phyloP scores from a whole-genome alignment of 2,329 filamentous ascomycete species.

The Claviceps sp. region DNA sequence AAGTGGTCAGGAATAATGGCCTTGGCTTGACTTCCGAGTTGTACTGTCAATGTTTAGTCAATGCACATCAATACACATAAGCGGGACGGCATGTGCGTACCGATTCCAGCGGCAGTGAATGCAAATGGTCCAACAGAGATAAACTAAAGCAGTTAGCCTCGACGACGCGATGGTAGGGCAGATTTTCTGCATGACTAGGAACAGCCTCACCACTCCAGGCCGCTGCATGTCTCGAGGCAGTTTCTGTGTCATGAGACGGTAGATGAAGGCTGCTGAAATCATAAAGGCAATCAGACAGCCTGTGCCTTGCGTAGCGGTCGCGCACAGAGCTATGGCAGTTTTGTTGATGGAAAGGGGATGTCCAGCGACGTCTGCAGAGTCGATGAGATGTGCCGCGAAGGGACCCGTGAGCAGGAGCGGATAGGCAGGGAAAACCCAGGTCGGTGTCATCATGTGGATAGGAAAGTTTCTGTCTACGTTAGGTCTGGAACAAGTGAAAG shows the following conservation, averaged over 20 bases:
- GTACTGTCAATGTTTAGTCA: conserved; percentile 15
- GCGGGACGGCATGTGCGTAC: background rate
- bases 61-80: background rate
- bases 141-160: conserved; percentile 34
- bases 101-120: conserved; percentile 35
- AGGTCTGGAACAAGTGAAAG: background rate
- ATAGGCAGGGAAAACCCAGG: conserved; percentile 82
- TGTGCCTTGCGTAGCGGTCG: conserved; percentile 38
- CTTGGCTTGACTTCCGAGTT: conserved; percentile 29
- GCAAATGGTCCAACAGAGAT: conserved; percentile 68
- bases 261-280: conserved; percentile 75
- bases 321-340: conserved; percentile 33
- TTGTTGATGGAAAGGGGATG: conserved; percentile 16
- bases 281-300: conserved; percentile 52
- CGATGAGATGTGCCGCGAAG: conserved; percentile 48
- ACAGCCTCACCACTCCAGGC: conserved; percentile 49
- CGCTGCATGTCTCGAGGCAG: conserved; percentile 61
- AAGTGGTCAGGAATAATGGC: conserved; percentile 30
- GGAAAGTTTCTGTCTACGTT: conserved; percentile 32
- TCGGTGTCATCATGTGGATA: conserved; percentile 73
- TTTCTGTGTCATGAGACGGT: conserved; percentile 80
- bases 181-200: too few relatives aligned
- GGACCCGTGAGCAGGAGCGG: conserved; percentile 66
- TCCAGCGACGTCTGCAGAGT: conserved; percentile 21
- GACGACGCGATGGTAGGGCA: background rate